phyloP scores from a whole-genome alignment of 1,139 yeast species.

The Sugiyamaella xylanicola region DNA sequence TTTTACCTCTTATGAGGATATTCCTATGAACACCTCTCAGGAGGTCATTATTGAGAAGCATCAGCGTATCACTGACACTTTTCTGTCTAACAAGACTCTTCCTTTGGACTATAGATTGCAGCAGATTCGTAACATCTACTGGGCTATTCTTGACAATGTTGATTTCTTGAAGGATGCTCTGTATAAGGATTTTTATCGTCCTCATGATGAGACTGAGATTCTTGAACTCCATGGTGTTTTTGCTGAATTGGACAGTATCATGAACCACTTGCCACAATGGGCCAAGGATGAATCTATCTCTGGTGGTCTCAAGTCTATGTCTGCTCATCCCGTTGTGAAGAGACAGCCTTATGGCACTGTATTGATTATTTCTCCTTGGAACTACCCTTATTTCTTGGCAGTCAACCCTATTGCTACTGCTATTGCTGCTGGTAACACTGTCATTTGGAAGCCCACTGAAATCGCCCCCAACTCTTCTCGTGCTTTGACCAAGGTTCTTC shows the following conservation, averaged over 20 bases:
- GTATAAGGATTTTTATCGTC: constrained; percentile 64
- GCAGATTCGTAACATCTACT: constrained; percentile 69
- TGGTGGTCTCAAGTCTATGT: constrained; percentile 50
- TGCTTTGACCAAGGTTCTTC: constrained; percentile 58
- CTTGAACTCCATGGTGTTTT: constrained; percentile 58
- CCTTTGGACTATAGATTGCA: constrained; percentile 60
- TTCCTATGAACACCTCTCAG: constrained; percentile 47
- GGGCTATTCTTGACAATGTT: constrained; percentile 62
- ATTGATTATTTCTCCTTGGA: constrained; percentile 80
- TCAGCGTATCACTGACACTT: constrained; percentile 47
- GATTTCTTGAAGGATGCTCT: constrained; percentile 61
- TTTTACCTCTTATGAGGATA: constrained; percentile 22
- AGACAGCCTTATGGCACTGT: constrained; percentile 76
- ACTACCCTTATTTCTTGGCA: constrained; percentile 73
- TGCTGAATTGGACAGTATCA: constrained; percentile 61
- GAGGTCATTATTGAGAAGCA: constrained; percentile 56
- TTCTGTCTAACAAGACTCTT: constrained; percentile 53
- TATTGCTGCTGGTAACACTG: constrained; percentile 84
- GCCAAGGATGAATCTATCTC: constrained; percentile 54
- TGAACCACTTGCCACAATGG: constrained; percentile 65
- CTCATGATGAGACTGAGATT: constrained; percentile 59
- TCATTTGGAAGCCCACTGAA: constrained; percentile 80
- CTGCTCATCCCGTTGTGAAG: constrained; percentile 56
- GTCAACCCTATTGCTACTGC: constrained; percentile 77
- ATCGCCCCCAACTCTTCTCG: constrained; percentile 63